phyloP scores from a whole-genome alignment of 2,329 filamentous ascomycete genomes.

The Furcasterigmium furcatum region DNA sequence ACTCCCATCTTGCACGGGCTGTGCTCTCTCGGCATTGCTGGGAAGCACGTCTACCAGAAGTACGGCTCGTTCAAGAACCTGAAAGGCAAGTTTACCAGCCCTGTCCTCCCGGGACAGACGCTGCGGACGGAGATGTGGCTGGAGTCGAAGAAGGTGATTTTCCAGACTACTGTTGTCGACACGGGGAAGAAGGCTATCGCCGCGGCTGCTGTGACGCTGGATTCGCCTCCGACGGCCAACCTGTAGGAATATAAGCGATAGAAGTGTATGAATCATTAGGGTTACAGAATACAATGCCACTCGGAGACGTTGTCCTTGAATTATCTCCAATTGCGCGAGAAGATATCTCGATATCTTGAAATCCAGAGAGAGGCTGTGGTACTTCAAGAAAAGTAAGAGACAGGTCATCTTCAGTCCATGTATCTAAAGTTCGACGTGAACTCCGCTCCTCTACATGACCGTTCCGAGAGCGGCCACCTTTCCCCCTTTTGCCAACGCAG shows the following conservation, averaged over 20 bases:
- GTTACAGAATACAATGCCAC: no score
- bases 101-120: slow-evolving; percentile 84
- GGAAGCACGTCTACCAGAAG: slow-evolving; percentile 81
- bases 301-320: no score
- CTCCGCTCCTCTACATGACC: no score
- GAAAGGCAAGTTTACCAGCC: slow-evolving; percentile 86
- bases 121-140: slow-evolving; percentile 92
- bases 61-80: slow-evolving; percentile 85
- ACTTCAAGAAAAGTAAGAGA: no score
- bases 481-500: no score
- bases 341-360: no score
- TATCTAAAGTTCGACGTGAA: no score
- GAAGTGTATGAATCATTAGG: no score
- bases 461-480: no score
- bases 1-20: slow-evolving; percentile 42
- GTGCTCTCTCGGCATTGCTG: slow-evolving; percentile 87
- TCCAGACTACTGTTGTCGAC: slow-evolving; percentile 87
- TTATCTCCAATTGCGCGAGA: neutral
- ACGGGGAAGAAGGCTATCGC: slow-evolving; percentile 85
- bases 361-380: no score
- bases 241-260: no score
- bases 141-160: slow-evolving; percentile 73
- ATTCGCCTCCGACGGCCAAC: neutral
- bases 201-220: slow-evolving; percentile 73
- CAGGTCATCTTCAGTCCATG: no score